Evolutionary conservation across 495 filamentous ascomycete species (phyloP), one percentile per base, ranked within the genome.

Genomic region (Amphirosellinia nigrospora): DNA sequence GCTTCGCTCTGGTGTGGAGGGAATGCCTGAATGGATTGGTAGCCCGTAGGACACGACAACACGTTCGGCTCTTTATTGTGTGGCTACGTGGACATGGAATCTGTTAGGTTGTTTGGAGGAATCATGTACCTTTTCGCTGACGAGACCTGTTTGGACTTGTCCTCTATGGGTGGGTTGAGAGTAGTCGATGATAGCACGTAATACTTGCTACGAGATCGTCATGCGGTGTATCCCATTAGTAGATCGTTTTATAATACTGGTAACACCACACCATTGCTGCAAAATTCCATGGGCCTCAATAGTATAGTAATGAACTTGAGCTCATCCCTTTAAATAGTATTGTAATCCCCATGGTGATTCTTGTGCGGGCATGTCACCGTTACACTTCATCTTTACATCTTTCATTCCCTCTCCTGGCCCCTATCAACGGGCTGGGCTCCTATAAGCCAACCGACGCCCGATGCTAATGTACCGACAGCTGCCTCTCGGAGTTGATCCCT

Each of bases 381-480:
- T 21, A 30, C 43, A 70, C 23, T 48, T 63, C 58, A 74, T 26
- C 64, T 43, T 39, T 48, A 59, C 28, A 8, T 59, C 39, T 19
- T n/a, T 70, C 39, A 70, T 58, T 61, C 69, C 32, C 50, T 21
- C 19, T 76, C 76, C 26, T 71, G 60, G 56, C 52, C 58, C 61
- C 74, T 78, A 50, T 76, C 74, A 15, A 71, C 32, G 26, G 76
- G 76, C 32, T 78, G 90, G 16, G 91, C 91, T 70, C 91, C 91
- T 70, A 97, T 86, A 45, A 97, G 84, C 93, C 93, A 97, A 3
- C 93, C 93, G 73, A 97, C 88, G 3, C 93, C 93, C 74, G 90
- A 92, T 2, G 91, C 93, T 72, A 97, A 79, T 16, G 83, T 83
- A 78, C 93, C 74, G 83, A 92, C 73, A 78, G 94, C 79, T 85